Conservation (phyloP, 1,139 yeast genomes). For the Pichia sp. region DNA sequence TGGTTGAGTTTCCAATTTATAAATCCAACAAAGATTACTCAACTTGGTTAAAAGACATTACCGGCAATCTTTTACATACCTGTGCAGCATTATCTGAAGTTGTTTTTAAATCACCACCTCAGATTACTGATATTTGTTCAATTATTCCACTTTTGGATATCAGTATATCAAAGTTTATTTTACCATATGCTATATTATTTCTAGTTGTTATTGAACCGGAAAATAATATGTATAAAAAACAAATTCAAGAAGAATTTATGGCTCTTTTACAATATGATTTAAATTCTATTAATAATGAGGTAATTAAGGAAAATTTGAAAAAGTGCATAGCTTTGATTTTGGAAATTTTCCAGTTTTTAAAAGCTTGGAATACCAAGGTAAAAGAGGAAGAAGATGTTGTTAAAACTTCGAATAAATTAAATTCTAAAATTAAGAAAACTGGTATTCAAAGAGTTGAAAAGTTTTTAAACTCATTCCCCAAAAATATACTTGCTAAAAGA, state of each 20-base stretch:
- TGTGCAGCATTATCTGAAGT: slow-evolving; percentile 6
- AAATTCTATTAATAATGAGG: slow-evolving; percentile 42
- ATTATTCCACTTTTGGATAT: slow-evolving; percentile 37
- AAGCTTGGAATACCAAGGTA: slow-evolving; percentile 57
- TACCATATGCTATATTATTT: slow-evolving; percentile 61
- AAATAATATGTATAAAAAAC: slow-evolving; percentile 37
- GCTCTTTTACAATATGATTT: slow-evolving; percentile 48
- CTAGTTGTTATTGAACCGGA: slow-evolving; percentile 59
- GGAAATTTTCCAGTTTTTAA: slow-evolving; percentile 74
- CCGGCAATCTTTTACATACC: slow-evolving; percentile 36
- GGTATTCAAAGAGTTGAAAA: slow-evolving; percentile 32
- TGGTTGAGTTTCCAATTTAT: slow-evolving; percentile 44
- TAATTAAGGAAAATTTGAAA: slow-evolving; percentile 48
- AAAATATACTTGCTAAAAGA: slow-evolving; percentile 64
- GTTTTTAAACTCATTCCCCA: slow-evolving; percentile 54
- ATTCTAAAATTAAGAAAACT: slow-evolving; percentile 7
- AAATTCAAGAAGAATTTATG: slow-evolving; percentile 52
- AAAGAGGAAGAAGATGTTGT: slow-evolving; percentile 30
- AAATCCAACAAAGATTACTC: slow-evolving; percentile 38
- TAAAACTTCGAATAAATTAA: slow-evolving; percentile 5
- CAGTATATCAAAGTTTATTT: slow-evolving; percentile 59
- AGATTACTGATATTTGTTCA: slow-evolving; percentile 7
- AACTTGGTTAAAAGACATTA: slow-evolving; percentile 65
- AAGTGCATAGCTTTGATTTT: slow-evolving; percentile 69
- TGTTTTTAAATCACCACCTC: slow-evolving; percentile 2